Base-by-base conservation (phyloP, 164 flowering plant genomes). In the Liquidambar formosana region DNA sequence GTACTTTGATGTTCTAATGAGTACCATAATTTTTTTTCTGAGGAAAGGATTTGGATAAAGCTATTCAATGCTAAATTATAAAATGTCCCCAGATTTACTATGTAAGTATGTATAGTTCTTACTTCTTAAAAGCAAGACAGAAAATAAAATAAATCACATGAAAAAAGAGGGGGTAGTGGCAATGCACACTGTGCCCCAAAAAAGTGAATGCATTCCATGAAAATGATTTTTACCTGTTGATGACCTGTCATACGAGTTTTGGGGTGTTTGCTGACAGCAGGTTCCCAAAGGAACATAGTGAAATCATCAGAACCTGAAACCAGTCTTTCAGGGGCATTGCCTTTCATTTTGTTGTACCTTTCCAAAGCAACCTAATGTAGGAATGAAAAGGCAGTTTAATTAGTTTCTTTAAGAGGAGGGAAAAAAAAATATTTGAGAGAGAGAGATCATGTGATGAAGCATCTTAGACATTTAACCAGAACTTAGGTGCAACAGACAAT, bases 271-370 rank as follows among this genome's bases (percentile, higher is more conserved):
- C 92, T 88, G 28, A 84, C 83, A 69, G 84, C 66, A 74, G 99
- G 99, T 74, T 96, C 99, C 98, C 99, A 96, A 21, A 96, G 86
- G 73, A 91, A 83, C 99, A 93, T 93, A 45, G 98, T 96, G 71
- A 89, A 86, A 79, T 95, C 99, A 80, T 95, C 98, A 66, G 97
- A 93, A n/a, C 99, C 98, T 26, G 98, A 95, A 73, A 96, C 98
- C 72, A 96, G 75, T 71, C 98, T 82, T 82, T 96, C 99, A 48
- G 99, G 98, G 49, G 88, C 88, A 83, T 78, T 85, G 68, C 94
- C 92, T 75, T 77, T 92, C 94, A 90, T 91, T 79, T 92, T 89
- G 67, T 84, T 86, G 82, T 96, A 93, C 72, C 96, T 83, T 71
- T 84, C 89, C 56, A 91, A 78, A 63, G 99, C 99, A 64, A 78